Conservation (phyloP, 2,329 filamentous ascomycete species). For the Nemania sp. region DNA sequence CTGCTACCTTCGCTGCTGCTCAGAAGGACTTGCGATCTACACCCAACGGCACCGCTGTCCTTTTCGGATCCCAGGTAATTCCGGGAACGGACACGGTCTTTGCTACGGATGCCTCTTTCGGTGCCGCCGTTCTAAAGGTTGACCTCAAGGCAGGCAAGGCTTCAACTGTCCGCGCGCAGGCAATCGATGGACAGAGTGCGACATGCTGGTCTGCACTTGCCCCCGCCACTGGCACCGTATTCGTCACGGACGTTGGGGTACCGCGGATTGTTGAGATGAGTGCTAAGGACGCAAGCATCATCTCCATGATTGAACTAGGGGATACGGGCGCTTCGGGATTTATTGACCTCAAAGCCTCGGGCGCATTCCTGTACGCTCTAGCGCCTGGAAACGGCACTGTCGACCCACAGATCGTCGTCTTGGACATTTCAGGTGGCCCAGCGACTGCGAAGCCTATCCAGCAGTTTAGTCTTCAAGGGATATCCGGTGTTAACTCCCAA, state of each 20-base stretch:
- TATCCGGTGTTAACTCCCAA: background rate
- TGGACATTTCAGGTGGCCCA: conserved; percentile 3
- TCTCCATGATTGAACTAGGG: conserved; percentile 57
- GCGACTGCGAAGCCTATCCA: conserved; percentile 9
- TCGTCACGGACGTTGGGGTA: conserved; percentile 66
- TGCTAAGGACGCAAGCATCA: conserved; percentile 60
- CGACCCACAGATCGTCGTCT: conserved; percentile 1
- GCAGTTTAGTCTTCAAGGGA: background rate
- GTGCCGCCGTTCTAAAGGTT: conserved; percentile 60
- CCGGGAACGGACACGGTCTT: conserved; percentile 59
- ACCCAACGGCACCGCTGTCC: conserved; percentile 66
- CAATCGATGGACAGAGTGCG: conserved; percentile 63
- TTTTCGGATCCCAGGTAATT: conserved; percentile 66
- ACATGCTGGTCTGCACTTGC: conserved; percentile 71
- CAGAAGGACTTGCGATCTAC: conserved; percentile 54
- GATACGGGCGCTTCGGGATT: conserved; percentile 64
- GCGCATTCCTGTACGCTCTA: conserved; percentile 69
- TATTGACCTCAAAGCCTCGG: conserved; percentile 65
- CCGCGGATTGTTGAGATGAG: conserved; percentile 70
- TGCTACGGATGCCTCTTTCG: conserved; percentile 69
- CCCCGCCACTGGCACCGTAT: conserved; percentile 58
- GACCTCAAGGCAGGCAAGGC: conserved; percentile 14
- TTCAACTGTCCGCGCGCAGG: conserved; percentile 47
- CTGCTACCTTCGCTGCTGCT: conserved; percentile 37
- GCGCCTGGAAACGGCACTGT: conserved; percentile 63